A percentile compares a stretch with the other conserved stretches of the same genome.
Evolutionary conservation across 2,329 filamentous ascomycete species (phyloP).

Genomic region (Exophiala oligosperma): DNA sequence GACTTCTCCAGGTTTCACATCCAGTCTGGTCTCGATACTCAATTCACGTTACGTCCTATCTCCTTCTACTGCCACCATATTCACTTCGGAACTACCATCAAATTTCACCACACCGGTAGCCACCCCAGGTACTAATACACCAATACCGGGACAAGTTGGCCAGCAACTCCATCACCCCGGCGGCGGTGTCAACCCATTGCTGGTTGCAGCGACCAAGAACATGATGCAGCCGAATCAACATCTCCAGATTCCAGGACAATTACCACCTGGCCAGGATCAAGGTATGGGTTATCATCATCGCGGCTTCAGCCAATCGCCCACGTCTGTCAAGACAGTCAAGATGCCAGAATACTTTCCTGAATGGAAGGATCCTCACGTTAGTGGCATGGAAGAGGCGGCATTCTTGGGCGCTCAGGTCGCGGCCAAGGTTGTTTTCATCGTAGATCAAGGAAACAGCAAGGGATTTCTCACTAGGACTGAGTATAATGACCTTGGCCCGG

Average conservation of each 20-base stretch:
- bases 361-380: slow-evolving; percentile 71
- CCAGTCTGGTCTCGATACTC: slow-evolving; percentile 80
- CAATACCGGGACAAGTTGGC: slow-evolving; percentile 49
- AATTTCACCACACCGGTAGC: slow-evolving; percentile 88
- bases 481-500: slow-evolving; percentile 67
- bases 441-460: slow-evolving; percentile 66
- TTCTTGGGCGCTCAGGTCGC: slow-evolving; percentile 88
- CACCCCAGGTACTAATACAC: slow-evolving; percentile 89
- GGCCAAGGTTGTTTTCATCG: slow-evolving; percentile 71
- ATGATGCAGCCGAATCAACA: slow-evolving; percentile 42
- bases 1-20: slow-evolving; percentile 69
- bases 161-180: slow-evolving; percentile 57
- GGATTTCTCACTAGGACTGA: slow-evolving; percentile 68
- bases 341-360: slow-evolving; percentile 85
- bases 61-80: slow-evolving; percentile 90
- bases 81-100: slow-evolving; percentile 93
- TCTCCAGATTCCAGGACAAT: slow-evolving; percentile 40
- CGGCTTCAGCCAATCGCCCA: slow-evolving; percentile 73
- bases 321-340: slow-evolving; percentile 74
- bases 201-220: slow-evolving; percentile 75
- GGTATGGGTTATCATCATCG: slow-evolving; percentile 53
- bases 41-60: slow-evolving; percentile 83
- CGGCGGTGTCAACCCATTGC: slow-evolving; percentile 77
- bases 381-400: slow-evolving; percentile 73
- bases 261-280: slow-evolving; percentile 32